These are phyloP conservation scores for Penicillium rolfsii DNA, from an alignment of 2,329 filamentous ascomycete genomes.

Conservation along the genomic window DNA sequence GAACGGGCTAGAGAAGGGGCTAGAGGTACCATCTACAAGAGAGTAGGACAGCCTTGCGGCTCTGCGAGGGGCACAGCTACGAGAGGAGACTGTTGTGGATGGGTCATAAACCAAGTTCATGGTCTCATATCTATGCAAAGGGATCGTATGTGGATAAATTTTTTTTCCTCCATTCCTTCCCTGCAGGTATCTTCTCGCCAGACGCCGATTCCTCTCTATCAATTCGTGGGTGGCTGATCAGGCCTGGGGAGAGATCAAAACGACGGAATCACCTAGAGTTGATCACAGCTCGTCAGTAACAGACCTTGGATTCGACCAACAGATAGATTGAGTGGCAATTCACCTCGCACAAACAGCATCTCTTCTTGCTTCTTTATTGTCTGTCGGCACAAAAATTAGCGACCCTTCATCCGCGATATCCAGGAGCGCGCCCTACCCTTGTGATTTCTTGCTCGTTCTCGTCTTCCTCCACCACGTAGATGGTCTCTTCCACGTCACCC, in stretches of 20 bases:
- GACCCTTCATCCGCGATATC: background rate
- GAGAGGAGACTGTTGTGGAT: background rate
- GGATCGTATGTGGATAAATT: slow-evolving; percentile 24
- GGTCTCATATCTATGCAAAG: slow-evolving; percentile 29
- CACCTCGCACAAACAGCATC: slow-evolving; percentile 97
- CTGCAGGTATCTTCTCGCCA: slow-evolving; percentile 20
- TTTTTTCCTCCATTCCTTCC: slow-evolving; percentile 19
- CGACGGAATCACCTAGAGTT: slow-evolving; percentile 69
- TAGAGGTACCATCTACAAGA: background rate
- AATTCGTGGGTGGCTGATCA: slow-evolving; percentile 30
- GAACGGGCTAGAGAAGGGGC: background rate
- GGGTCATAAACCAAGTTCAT: slow-evolving; percentile 28
- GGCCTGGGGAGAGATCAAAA: slow-evolving; percentile 69
- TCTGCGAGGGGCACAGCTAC: slow-evolving; percentile 10
- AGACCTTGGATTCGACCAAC: background rate
- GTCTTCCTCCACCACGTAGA: slow-evolving; percentile 90
- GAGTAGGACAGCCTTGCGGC: slow-evolving; percentile 15
- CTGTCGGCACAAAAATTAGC: slow-evolving; percentile 49
- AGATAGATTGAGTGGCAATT: slow-evolving; percentile 31
- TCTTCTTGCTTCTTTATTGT: slow-evolving; percentile 96
- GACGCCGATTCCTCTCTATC: slow-evolving; percentile 24
- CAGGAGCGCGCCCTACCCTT: slow-evolving; percentile 58
- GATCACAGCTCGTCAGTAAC: slow-evolving; percentile 32
- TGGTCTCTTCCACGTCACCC: slow-evolving; percentile 95
- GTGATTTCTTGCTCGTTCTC: slow-evolving; percentile 73